Evolutionary conservation across 148 eudicot species (phyloP), one percentile per base, ranked within the genome.

Genomic region (Camellia lanceoleosa): DNA sequence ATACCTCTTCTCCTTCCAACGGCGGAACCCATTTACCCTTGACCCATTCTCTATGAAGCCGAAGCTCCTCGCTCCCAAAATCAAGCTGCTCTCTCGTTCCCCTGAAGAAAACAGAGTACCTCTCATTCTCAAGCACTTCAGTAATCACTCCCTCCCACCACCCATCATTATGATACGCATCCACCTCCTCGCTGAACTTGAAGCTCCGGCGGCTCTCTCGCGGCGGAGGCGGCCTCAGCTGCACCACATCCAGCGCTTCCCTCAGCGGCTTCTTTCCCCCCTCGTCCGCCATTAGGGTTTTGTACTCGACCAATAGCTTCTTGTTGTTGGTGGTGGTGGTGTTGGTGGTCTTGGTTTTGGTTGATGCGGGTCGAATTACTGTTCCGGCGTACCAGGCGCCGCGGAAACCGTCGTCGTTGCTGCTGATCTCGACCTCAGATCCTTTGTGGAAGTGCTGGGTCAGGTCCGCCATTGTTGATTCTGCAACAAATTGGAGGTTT

Each of bases 111-210:
- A 95, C 98, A 14, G 83, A 73, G 62, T 82, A 93, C 73, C 68
- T 73, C 71, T 62, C 77, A 66, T 67, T 82, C 72, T 71, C 82
- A 49, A 76, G 65, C 66, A 87, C 87, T 55, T 83, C 84, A 10
- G 95, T 95, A 51, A 95, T 65, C 18, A 91, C 87, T 74, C 98
- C 97, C 78, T 92, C 98, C 98, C 98, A 94, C 98, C 98, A 94
- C 4, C 95, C 98, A 55, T 95, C 98, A 43, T 86, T 85, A 75
- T 84, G 77, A 58, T 61, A 90, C 16, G 90, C 97, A 77, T 95
- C 94, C 75, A 95, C 98, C 59, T 93, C 97, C 11, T 91, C 97
- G 71, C 88, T 86, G 77, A 89, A 61, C 49, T 79, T 54, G 63
- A 89, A 94, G 0, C 70, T 15, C 80, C 84, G 80, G 73, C 18